Percentiles rank a stretch among this genome's conserved stretches.
Evolutionary conservation across 78 protist species (phyloP).

Genomic region (Dictyostelium discoideum): DNA sequence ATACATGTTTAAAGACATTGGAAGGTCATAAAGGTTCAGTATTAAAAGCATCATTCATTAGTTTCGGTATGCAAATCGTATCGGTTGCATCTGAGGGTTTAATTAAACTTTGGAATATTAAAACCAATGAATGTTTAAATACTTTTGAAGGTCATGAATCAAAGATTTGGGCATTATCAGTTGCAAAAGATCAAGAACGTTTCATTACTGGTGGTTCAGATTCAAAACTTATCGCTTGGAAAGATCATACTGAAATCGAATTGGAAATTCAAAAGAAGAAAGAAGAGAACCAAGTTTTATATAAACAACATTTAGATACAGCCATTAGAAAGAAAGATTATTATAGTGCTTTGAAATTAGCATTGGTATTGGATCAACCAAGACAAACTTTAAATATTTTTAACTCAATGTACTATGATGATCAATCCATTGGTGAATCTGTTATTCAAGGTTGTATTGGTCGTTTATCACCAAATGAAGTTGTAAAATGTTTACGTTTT

Average conservation of each 20-base stretch:
- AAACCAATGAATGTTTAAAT: slow-evolving; percentile 91
- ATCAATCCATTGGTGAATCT: neutral
- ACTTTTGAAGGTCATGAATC: slow-evolving; percentile 91
- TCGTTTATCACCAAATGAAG: slow-evolving; percentile 35
- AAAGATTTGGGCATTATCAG: slow-evolving; percentile 92
- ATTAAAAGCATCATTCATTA: slow-evolving; percentile 81
- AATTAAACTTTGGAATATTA: slow-evolving; percentile 93
- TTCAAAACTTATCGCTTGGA: slow-evolving; percentile 79
- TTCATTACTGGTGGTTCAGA: slow-evolving; percentile 93
- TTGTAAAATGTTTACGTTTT: slow-evolving; percentile 62
- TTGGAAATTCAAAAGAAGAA: slow-evolving; percentile 54
- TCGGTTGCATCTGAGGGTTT: slow-evolving; percentile 91
- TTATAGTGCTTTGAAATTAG: slow-evolving; percentile 54
- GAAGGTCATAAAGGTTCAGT: slow-evolving; percentile 94
- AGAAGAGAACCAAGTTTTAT: slow-evolving; percentile 51
- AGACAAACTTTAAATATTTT: slow-evolving; percentile 46
- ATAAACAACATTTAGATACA: slow-evolving; percentile 33
- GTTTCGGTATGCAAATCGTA: slow-evolving; percentile 89
- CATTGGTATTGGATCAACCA: slow-evolving; percentile 88
- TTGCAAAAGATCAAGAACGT: slow-evolving; percentile 48
- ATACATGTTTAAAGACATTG: slow-evolving; percentile 91
- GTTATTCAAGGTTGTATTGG: neutral
- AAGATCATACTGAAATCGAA: slow-evolving; percentile 74
- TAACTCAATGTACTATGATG: slow-evolving; percentile 20
- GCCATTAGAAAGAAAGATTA: slow-evolving; percentile 58